These are phyloP conservation scores for Didymella sp. DNA, from an alignment of 2,329 filamentous ascomycete species.

Conservation along the genomic window DNA sequence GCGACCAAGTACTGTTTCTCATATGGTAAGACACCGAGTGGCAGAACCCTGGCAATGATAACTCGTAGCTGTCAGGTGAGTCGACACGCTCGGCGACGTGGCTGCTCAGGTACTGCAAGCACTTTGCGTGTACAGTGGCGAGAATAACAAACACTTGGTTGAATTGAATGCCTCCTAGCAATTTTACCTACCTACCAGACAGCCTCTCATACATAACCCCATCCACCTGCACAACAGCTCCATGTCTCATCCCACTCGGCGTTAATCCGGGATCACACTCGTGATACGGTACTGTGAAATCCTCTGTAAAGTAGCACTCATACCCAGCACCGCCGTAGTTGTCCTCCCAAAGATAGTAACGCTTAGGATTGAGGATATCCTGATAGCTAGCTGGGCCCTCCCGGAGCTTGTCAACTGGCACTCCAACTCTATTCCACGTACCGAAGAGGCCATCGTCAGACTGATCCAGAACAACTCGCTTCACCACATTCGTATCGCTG, in stretches of 20 bases:
- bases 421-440: slow-evolving; percentile 50
- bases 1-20: no score
- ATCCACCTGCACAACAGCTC: neutral
- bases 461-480: slow-evolving; percentile 61
- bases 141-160: no score
- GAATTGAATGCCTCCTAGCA: no score
- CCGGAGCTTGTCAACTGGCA: neutral
- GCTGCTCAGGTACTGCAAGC: no score
- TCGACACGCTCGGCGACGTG: no score
- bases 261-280: neutral
- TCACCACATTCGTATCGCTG: slow-evolving; percentile 60
- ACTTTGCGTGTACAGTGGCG: no score
- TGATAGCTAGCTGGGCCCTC: neutral
- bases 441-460: slow-evolving; percentile 60
- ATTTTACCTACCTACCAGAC: neutral
- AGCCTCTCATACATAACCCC: neutral
- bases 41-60: no score
- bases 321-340: neutral
- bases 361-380: neutral
- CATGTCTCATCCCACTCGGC: neutral
- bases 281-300: neutral
- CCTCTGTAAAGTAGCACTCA: neutral
- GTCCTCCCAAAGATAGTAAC: neutral
- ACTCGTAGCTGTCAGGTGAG: no score
- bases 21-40: no score